Evolutionary conservation across 163 green algal genomes (phyloP), one percentile per base, ranked within the genome.

Genomic region (Scenedesmus sp.): DNA sequence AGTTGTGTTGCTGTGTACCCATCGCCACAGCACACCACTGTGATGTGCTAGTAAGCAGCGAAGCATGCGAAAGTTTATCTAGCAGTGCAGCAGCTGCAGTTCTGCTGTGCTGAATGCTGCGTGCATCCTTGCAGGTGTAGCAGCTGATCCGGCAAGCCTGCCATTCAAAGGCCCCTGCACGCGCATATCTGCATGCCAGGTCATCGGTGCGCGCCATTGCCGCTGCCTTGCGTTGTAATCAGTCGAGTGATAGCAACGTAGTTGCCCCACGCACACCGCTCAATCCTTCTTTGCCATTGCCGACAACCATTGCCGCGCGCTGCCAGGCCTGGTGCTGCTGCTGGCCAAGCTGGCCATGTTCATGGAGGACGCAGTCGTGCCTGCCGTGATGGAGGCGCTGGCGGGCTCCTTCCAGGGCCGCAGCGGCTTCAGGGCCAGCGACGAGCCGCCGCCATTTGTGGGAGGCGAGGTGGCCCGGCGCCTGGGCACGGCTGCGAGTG

Each of bases 291-390:
- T 16, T 83, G 74, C 74, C 13, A 16, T 52, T 9, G 74, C 26
- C n/a, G 74, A 46, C 1, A 16, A 16, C 23, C 20, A 16, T 52
- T 85, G 77, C 55, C 6, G n/a, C 1, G 60, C 15, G 55, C 18
- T 81, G 62, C 34, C 96, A 90, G 94, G 94, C 16, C 81, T 98
- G 76, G 86, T 97, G 76, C 95, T 98, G 57, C 91, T 98, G 74
- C 94, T 98, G 67, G 96, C 95, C 77, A 94, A 94, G 91, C 91
- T 98, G 91, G 97, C 94, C 91, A 86, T 81, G 54, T 95, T 95
- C 90, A 93, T 97, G 93, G 95, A 98, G 94, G 88, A 76, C 86
- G 94, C 83, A 10, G 92, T 93, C 9, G 94, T 98, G 74, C 93
- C 94, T 26, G 92, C 93, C 77, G 94, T 96, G 23, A 95, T 97